Conservation (phyloP, 495 filamentous ascomycete species). For the Penicillium egyptiacum region DNA sequence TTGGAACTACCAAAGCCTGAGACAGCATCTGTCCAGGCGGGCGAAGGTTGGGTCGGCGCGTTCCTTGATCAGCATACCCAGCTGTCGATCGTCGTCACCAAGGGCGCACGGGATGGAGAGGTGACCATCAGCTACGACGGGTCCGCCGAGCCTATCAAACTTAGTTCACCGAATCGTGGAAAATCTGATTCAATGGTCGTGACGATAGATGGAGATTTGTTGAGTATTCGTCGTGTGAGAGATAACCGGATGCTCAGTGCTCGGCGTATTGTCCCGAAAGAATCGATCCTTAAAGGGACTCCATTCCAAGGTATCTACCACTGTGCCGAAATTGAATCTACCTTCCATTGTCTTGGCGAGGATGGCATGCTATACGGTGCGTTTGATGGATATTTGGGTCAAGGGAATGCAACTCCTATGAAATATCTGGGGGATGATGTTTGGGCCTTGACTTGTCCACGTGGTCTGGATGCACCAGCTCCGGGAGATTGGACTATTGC, state of each 20-base stretch:
- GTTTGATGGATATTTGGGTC: constrained; percentile 36
- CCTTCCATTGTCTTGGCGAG: constrained; percentile 31
- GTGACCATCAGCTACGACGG: constrained; percentile 23
- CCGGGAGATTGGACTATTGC: constrained; percentile 38
- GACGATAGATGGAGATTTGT: constrained; percentile 19
- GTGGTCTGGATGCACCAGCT: constrained; percentile 35
- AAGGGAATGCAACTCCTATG: constrained; percentile 26
- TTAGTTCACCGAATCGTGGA: constrained; percentile 15
- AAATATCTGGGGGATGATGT: constrained; percentile 33
- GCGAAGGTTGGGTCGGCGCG: constrained; percentile 22
- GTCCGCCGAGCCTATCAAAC: constrained; percentile 7
- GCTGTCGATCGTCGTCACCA: constrained; percentile 21
- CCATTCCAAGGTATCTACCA: constrained; percentile 26
- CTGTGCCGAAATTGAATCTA: constrained; percentile 31
- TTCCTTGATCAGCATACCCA: constrained; percentile 34
- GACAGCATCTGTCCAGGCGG: not conserved
- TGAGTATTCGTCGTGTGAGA: constrained; percentile 24
- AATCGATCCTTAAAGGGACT: constrained; percentile 6
- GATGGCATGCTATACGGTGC: constrained; percentile 31
- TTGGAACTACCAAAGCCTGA: constrained; percentile 15
- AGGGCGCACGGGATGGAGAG: constrained; percentile 17
- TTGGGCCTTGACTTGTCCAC: constrained; percentile 31
- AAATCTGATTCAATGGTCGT: constrained; percentile 15
- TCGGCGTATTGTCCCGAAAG: constrained; percentile 19
- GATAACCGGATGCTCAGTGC: constrained; percentile 31